Percentiles rank a stretch among this genome's conserved stretches.
These are phyloP conservation scores for Nakaseomyces bracarensis DNA, from an alignment of 1,139 yeast genomes.

Conservation along the genomic window DNA sequence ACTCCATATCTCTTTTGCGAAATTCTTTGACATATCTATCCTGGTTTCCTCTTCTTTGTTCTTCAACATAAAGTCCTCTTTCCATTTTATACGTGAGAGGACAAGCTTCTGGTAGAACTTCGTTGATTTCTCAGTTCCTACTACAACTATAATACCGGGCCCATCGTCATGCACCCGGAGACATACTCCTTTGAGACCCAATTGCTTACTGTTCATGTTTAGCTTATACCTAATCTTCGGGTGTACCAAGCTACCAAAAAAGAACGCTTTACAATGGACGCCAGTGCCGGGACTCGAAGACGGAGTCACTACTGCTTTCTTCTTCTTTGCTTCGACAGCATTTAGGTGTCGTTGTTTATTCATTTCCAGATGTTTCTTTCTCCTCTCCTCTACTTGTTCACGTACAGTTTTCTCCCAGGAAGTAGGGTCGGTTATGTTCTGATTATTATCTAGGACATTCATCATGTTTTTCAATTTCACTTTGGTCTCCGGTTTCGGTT, in stretches of 20 bases:
- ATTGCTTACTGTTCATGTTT: constrained; percentile 71
- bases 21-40: constrained; percentile 41
- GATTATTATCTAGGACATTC: constrained; percentile 70
- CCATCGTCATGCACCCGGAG: constrained; percentile 36
- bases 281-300: background rate
- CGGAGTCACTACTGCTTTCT: no score
- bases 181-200: constrained; percentile 53
- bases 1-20: constrained; percentile 60
- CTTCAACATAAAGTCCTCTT: constrained; percentile 35
- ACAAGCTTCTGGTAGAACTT: constrained; percentile 57
- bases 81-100: constrained; percentile 63
- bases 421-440: constrained; percentile 87
- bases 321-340: constrained; percentile 15
- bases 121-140: constrained; percentile 60
- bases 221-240: constrained; percentile 66
- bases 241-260: constrained; percentile 45
- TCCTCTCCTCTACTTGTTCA: constrained; percentile 58
- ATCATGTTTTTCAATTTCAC: constrained; percentile 74
- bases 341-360: constrained; percentile 47
- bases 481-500: constrained; percentile 85
- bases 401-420: constrained; percentile 67
- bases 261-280: constrained; percentile 52
- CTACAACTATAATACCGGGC: constrained; percentile 56
- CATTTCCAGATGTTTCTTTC: constrained; percentile 47
- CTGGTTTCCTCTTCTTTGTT: constrained; percentile 14